These are phyloP conservation scores for Sporisorium iseilematis-ciliati DNA, from an alignment of 1,284 basidiomycete species.

Conservation along the genomic window DNA sequence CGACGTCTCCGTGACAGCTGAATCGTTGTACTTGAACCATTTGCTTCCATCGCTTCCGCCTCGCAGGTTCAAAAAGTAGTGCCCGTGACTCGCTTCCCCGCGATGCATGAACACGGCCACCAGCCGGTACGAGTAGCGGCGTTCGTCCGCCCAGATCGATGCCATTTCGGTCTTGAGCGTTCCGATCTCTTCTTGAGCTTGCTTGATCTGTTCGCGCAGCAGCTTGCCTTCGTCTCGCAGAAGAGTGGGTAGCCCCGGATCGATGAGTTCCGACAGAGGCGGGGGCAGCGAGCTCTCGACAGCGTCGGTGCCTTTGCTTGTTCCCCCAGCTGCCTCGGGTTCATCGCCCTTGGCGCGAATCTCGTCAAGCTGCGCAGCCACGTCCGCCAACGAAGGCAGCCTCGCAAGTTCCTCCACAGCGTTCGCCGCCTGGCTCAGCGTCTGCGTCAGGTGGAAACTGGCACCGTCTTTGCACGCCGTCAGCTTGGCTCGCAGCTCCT, in stretches of 20 bases:
- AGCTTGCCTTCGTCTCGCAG: conserved; percentile 47
- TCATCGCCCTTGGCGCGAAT: conserved; percentile 14
- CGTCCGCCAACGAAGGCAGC: conserved; percentile 31
- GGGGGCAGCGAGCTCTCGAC: conserved; percentile 5
- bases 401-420: conserved; percentile 35
- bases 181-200: conserved; percentile 72
- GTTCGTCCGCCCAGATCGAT: conserved; percentile 80
- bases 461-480: conserved; percentile 44
- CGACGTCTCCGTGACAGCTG: conserved; percentile 38
- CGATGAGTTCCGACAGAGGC: conserved; percentile 26
- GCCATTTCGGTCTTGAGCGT: conserved; percentile 80
- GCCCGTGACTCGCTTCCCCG: conserved; percentile 67
- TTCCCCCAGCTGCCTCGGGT: not conserved
- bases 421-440: conserved; percentile 39
- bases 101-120: conserved; percentile 97
- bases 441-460: conserved; percentile 35
- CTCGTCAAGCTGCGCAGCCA: conserved; percentile 28
- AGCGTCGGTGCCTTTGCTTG: not conserved
- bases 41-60: conserved; percentile 15
- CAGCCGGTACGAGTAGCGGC: conserved; percentile 83
- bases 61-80: conserved; percentile 67
- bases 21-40: conserved; percentile 68
- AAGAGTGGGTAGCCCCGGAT: conserved; percentile 22
- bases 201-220: conserved; percentile 76
- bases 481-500: conserved; percentile 34